A percentile compares a stretch with the other conserved stretches of the same genome.
These are phyloP conservation scores for Trichomonascaceae sp. DNA, from an alignment of 1,139 yeast species.

Conservation along the genomic window DNA sequence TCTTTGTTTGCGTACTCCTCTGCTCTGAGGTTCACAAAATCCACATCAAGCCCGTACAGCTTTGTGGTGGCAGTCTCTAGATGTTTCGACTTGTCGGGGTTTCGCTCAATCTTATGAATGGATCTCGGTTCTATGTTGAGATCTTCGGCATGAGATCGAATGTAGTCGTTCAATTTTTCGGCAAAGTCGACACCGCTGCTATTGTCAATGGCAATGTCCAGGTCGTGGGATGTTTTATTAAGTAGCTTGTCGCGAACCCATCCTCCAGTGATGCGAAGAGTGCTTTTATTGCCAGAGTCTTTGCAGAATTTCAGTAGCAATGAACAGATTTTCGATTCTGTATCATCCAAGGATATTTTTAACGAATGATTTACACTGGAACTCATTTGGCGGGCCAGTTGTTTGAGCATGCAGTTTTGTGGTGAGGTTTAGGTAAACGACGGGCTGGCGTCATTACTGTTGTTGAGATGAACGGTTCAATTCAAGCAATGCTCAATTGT, in stretches of 20 bases:
- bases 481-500: too few relatives aligned
- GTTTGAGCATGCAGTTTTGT: too few relatives aligned
- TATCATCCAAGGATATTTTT: constrained; percentile 30
- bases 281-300: constrained; percentile 10
- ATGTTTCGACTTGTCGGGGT: constrained; percentile 93
- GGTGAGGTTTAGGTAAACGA: too few relatives aligned
- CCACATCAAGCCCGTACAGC: constrained; percentile 68
- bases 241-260: constrained; percentile 95
- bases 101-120: constrained; percentile 74
- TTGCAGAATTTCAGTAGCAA: constrained; percentile 27
- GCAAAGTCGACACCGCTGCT: constrained; percentile 85
- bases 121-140: constrained; percentile 36
- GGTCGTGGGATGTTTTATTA: constrained; percentile 68
- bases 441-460: too few relatives aligned
- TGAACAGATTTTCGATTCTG: constrained; percentile 36
- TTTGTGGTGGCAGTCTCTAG: constrained; percentile 92
- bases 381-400: too few relatives aligned
- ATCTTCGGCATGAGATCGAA: constrained; percentile 25
- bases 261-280: constrained; percentile 84
- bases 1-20: constrained; percentile 65
- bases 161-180: constrained; percentile 42
- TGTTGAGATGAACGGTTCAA: too few relatives aligned
- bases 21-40: constrained; percentile 80
- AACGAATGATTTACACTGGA: too few relatives aligned
- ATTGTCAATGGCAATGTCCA: constrained; percentile 80